These are phyloP conservation scores for Camelina hispida DNA, from an alignment of 345 rosid species.

Conservation along the genomic window DNA sequence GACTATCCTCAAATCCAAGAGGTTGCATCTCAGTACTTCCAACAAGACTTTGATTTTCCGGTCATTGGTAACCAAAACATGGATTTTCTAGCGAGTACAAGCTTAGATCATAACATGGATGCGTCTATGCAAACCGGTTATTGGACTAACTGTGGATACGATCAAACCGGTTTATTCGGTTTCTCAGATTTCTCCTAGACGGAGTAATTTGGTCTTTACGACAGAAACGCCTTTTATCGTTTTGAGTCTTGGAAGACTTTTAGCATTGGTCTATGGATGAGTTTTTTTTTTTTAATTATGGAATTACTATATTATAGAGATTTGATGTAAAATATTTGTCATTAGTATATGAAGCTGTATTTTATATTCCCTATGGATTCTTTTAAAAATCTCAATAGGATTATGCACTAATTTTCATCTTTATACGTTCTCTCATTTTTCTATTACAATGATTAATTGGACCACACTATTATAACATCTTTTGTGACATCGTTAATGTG, in stretches of 20 bases:
- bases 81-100: slow-evolving; percentile 53
- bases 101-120: slow-evolving; percentile 55
- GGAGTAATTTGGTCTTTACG: slow-evolving; percentile 10
- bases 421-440: neutral
- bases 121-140: slow-evolving; percentile 47
- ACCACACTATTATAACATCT: slow-evolving; percentile 4
- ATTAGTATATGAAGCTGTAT: neutral
- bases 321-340: slow-evolving; percentile 2
- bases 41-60: slow-evolving; percentile 51
- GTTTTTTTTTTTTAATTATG: neutral
- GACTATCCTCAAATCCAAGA: slow-evolving; percentile 61
- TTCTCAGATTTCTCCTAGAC: slow-evolving; percentile 24
- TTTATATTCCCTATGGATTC: neutral
- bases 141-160: slow-evolving; percentile 53
- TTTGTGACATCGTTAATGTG: slow-evolving; percentile 28
- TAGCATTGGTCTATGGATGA: slow-evolving; percentile 11
- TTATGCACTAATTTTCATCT: slow-evolving; percentile 21
- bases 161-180: slow-evolving; percentile 43
- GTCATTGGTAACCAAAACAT: slow-evolving; percentile 27
- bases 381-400: neutral
- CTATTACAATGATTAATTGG: slow-evolving; percentile 25
- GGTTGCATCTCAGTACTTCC: slow-evolving; percentile 46
- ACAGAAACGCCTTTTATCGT: slow-evolving; percentile 41
- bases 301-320: neutral
- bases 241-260: slow-evolving; percentile 24